Evolutionary conservation across 1,284 basidiomycete genomes (phyloP), one percentile per base, ranked within the genome.

Genomic region (Ganoderma lingzhi): DNA sequence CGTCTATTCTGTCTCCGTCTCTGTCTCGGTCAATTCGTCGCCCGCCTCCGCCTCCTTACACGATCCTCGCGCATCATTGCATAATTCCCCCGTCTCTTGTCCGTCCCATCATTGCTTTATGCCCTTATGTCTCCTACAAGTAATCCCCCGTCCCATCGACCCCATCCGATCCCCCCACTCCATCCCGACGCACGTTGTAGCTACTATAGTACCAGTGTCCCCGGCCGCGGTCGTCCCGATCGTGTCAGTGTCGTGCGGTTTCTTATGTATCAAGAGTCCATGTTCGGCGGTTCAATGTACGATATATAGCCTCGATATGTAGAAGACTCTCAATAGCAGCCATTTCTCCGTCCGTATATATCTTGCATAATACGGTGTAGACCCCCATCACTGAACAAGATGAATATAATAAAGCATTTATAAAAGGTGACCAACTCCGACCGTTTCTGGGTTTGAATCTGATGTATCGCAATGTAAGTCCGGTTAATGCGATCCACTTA

Each of bases 241-340:
- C 28, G 28, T 30, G 28, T 28, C 28, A 30, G 30, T 56, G 53
- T 56, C 53, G 30, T 30, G 17, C 53, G 53, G 53, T 51, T 28
- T 51, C 23, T 17, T 56, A 56, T 56, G 53, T 56, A 56, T 56
- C 53, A 35, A 32, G 53, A 56, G 30, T 15, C 30, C 53, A 15
- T 14, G 23, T 35, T 56, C 14, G 15, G 15, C 12, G 17, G 2
- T 19, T 35, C 35, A 35, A 35, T 56, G 53, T 56, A 56, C 14
- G 30, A 56, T 35, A 10, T 56, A 56, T 12, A 56, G 12, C 32
- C 53, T 32, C 53, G 28, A 56, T 56, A 17, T 56, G 53, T 56
- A 56, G 53, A 56, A 56, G 53, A 19, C 15, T 35, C 30, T 17
- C 51, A 53, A 55, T 55, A 9, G 2, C 30, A 32, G 14, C 5